phyloP scores from a whole-genome alignment of 352 stramenopile genomes.

The Globisporangium uncinulatum region DNA sequence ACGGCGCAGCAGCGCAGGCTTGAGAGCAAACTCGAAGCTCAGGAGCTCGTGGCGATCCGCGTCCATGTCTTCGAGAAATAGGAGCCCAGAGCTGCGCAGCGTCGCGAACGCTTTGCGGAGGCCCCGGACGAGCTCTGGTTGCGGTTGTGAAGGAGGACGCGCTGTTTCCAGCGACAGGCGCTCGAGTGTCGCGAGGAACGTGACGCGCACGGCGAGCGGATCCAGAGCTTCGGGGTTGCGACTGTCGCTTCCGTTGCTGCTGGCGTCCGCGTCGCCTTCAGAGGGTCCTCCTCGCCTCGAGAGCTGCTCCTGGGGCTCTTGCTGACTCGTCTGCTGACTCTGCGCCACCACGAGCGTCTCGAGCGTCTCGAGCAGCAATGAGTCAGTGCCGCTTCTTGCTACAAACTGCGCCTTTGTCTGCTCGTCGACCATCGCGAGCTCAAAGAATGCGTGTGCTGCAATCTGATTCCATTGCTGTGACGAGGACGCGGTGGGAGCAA shows the following conservation, averaged over 20 bases:
- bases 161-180: not conserved
- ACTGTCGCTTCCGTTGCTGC: not conserved
- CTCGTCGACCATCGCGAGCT: constrained; percentile 17
- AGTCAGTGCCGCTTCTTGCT: not conserved
- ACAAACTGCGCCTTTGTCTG: constrained; percentile 26
- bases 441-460: constrained; percentile 37
- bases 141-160: not conserved
- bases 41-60: constrained; percentile 52
- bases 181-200: constrained; percentile 12
- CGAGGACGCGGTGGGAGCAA: not conserved
- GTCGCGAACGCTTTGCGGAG: constrained; percentile 35
- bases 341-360: constrained; percentile 26
- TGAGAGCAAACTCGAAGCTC: constrained; percentile 38
- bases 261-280: too few species aligned
- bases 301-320: not conserved
- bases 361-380: constrained; percentile 5
- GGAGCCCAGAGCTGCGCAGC: constrained; percentile 35
- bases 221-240: not conserved
- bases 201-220: constrained; percentile 4
- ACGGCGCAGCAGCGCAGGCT: constrained; percentile 33
- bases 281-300: too few species aligned
- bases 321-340: constrained; percentile 29
- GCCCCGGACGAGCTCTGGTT: constrained; percentile 6
- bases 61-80: constrained; percentile 53
- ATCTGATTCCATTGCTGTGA: constrained; percentile 57